Base-by-base conservation (phyloP, 345 rosid genomes). In the Geranium rotundifolium region DNA sequence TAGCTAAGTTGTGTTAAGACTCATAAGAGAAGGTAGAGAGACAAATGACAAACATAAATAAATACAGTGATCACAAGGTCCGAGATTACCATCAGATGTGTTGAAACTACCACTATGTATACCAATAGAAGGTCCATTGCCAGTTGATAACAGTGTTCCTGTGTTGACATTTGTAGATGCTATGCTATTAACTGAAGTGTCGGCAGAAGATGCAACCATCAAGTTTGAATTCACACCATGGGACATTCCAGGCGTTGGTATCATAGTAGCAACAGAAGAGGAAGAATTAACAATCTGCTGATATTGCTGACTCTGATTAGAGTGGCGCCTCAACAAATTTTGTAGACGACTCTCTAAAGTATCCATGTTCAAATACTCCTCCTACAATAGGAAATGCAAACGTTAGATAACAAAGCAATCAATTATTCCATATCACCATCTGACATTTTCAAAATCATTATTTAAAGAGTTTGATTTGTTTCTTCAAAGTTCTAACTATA, bases 161-260 rank as follows among this genome's bases (percentile, higher is more conserved):
- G 83, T 67, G 69, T 81, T 80, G 67, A 72, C 77, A 66, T 71
- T 68, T 55, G 77, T 63, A 61, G 84, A 74, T 71, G 84, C 71
- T 63, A 77, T 65, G 72, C 72, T 79, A 69, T 76, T 83, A 77
- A 74, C 59, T 57, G 84, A 69, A 52, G 85, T 67, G 76, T 83
- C 95, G 23, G 77, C 75, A 56, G 97, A 81, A 62, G 96, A 65
- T 57, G 87, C 59, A 49, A 68, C 84, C 74, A 77, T 73, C 70
- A 74, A 20, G 65, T 76, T 83, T 23, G 88, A 64, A 80, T 76
- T 90, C 71, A 67, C 84, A 59, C 79, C 56, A 17, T 77, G 88
- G 29, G 90, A 63, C 75, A 93, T 79, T 56, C 99, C 99, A 67
- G 96, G 97, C 14, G 95, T 93, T 27, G 97, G 97, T 63, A 93